Evolutionary conservation across 1,284 basidiomycete genomes (phyloP).

Genomic region (Boletus sp.): DNA sequence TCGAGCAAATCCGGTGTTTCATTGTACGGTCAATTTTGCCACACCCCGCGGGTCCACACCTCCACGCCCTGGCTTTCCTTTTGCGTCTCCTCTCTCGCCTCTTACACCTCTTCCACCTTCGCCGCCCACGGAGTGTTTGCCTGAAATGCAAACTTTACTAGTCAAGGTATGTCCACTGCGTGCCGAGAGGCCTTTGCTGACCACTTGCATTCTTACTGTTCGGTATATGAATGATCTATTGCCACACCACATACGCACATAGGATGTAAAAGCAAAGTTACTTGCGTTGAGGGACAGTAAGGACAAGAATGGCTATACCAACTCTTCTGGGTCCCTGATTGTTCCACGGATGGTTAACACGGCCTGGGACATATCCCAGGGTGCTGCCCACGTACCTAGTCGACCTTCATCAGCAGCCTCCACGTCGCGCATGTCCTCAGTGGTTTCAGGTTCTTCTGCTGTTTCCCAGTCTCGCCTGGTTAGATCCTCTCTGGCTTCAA

Average conservation of each 20-base stretch:
- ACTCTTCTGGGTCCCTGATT: neutral
- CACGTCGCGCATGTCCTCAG: neutral
- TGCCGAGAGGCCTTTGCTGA: conserved; percentile 6
- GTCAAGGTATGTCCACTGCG: conserved; percentile 16
- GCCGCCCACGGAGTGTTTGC: conserved; percentile 12
- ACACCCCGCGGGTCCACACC: conserved; percentile 16
- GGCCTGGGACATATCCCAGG: neutral
- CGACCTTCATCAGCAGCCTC: conserved; percentile 1
- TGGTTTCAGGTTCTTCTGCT: neutral
- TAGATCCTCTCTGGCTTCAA: neutral
- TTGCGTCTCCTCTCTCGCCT: conserved; percentile 29
- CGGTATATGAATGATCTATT: neutral
- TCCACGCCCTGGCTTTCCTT: neutral
- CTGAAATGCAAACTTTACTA: conserved; percentile 12
- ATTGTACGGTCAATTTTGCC: conserved; percentile 29
- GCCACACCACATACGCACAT: neutral
- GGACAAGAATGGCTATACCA: neutral
- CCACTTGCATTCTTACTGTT: neutral
- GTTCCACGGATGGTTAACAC: conserved; percentile 3
- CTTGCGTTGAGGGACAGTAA: neutral
- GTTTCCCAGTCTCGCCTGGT: neutral
- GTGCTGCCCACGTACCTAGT: neutral
- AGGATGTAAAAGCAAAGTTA: conserved; percentile 5
- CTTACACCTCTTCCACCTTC: conserved; percentile 34
- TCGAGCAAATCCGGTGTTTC: conserved; percentile 11